Evolutionary conservation across 148 eudicot genomes (phyloP).

Genomic region (Rhododendron williamsianum): DNA sequence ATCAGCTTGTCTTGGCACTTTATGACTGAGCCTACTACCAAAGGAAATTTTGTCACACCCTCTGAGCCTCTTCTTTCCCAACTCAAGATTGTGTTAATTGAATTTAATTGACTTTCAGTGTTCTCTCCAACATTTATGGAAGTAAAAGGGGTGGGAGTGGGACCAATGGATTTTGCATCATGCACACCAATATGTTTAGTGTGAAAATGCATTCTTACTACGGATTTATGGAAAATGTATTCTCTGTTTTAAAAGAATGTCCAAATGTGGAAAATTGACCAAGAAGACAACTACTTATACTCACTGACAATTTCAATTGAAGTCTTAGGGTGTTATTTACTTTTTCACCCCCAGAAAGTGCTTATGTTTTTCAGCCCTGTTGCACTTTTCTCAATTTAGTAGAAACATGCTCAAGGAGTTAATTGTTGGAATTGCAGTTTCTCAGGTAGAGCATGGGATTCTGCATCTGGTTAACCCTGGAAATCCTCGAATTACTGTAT

Average conservation of each 20-base stretch:
- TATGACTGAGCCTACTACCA: background rate
- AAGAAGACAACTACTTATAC: background rate
- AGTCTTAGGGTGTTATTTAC: background rate
- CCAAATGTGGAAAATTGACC: background rate
- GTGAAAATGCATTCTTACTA: background rate
- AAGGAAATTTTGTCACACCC: background rate
- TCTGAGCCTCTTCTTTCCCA: background rate
- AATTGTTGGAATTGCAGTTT: slow-evolving; percentile 51
- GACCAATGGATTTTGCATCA: background rate
- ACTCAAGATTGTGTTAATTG: background rate
- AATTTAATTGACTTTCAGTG: background rate
- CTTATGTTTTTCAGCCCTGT: background rate
- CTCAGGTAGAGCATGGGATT: slow-evolving; percentile 85
- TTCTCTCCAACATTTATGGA: background rate
- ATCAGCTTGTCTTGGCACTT: background rate
- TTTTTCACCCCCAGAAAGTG: background rate
- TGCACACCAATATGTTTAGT: background rate
- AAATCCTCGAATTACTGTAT: slow-evolving; percentile 63
- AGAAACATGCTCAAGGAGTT: background rate
- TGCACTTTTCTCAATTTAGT: background rate
- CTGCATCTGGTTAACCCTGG: slow-evolving; percentile 53
- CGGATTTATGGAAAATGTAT: background rate
- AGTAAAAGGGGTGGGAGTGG: background rate
- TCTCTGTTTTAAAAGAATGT: background rate
- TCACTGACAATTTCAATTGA: background rate